Evolutionary conservation across 2,329 filamentous ascomycete genomes (phyloP), one percentile per base, ranked within the genome.

Genomic region (Geosmithia morbida): DNA sequence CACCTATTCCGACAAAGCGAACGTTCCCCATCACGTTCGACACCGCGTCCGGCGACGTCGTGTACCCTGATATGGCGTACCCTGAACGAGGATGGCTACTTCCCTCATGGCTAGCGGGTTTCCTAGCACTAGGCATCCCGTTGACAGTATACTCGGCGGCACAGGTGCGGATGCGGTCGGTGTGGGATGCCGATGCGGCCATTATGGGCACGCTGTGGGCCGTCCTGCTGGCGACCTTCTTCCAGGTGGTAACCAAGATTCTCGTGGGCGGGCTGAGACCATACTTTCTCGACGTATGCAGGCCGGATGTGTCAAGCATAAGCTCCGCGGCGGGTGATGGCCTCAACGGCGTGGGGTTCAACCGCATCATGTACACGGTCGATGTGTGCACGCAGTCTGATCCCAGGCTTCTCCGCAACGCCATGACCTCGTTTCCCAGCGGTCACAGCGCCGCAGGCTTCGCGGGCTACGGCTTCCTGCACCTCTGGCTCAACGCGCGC

Each of bases 371-470:
- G 72, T 86, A 79, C 59, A 83, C 83, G 29, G 71, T 73, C 41
- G 77, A 74, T 49, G 75, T 87, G 44, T 87, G 83, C 68, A 85
- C 81, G 0, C 8, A 43, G 29, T 82, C 82, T 7, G 74, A 86
- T 55, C 54, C 62, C 17, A 64, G 72, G 10, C 63, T 80, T 55
- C 84, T 87, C 62, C 73, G 85, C 57, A 82, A 87, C 58, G 71
- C 72, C 2, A 69, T 87, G 0, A 79, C 85, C 57, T 81, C 77
- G 0, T 81, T 88, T 61, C 84, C 84, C 0, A 83, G 77, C 1
- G 85, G 85, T 1, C 84, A 88, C 61, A 79, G 80, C 5, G 85
- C 83, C 0, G 83, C 83, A 1, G 82, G 81, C 0, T 87, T 86
- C 49, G 81, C 79, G 0, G 82, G 81, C 5, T 83, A 85, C 54